These are phyloP conservation scores for Penium margaritaceum DNA, from an alignment of 139 green algal species.

Conservation along the genomic window DNA sequence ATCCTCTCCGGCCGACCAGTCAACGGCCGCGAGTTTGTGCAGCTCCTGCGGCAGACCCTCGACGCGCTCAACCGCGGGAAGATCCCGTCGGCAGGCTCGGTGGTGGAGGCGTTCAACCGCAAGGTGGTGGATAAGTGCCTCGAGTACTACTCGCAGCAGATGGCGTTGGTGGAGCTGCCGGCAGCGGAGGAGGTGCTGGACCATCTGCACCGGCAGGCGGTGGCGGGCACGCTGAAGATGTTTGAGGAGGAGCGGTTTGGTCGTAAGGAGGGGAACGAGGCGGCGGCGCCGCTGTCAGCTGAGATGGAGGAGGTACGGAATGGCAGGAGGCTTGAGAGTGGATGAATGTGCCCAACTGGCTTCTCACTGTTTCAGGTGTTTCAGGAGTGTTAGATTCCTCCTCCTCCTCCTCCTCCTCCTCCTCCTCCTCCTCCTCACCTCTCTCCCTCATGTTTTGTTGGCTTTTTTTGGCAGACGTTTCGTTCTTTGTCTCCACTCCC, in stretches of 20 bases:
- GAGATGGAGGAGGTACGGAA: constrained; percentile 3
- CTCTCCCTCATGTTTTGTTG: too few species aligned
- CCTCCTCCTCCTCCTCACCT: too few species aligned
- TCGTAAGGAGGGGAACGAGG: constrained; percentile 45
- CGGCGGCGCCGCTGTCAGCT: neutral
- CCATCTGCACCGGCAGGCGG: constrained; percentile 37
- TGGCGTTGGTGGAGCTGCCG: constrained; percentile 5
- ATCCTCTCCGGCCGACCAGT: constrained; percentile 1
- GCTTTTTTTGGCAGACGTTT: too few species aligned
- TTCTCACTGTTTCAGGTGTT: too few species aligned
- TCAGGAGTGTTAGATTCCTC: too few species aligned
- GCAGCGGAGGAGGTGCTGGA: neutral
- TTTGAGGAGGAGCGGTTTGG: constrained; percentile 41
- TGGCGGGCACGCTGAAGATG: neutral
- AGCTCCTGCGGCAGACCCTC: constrained; percentile 22
- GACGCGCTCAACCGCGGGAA: constrained; percentile 62
- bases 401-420: too few species aligned
- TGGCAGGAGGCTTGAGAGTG: too few species aligned
- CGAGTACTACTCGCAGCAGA: constrained; percentile 1
- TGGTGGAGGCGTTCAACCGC: constrained; percentile 69
- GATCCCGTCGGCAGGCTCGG: constrained; percentile 62
- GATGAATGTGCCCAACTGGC: too few species aligned
- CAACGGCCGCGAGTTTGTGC: constrained; percentile 23
- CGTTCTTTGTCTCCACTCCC: too few species aligned
- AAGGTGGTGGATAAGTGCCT: constrained; percentile 30